These are phyloP conservation scores for slime mould (Dictyostelium discoideum) DNA, from an alignment of 78 protist genomes.

Conservation along the genomic window dicty_2.7 NC_007090.3:625501-626000, in stretches of 20 bases:
- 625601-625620: background rate
- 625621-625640: slow-evolving; percentile 60
- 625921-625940: background rate
- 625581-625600: background rate
- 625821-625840: slow-evolving; percentile 6
- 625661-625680: slow-evolving; percentile 6
- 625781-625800: slow-evolving; percentile 27
- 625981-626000: background rate
- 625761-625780: slow-evolving; percentile 57
- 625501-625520: background rate
- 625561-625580: background rate
- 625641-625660: slow-evolving; percentile 42
- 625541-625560: background rate
- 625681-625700: slow-evolving; percentile 39
- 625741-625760: slow-evolving; percentile 25
- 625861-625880: background rate
- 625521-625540: background rate
- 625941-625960: background rate
- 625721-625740: slow-evolving; percentile 26
- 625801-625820: background rate
- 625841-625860: slow-evolving; percentile 17
- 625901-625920: background rate
- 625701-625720: slow-evolving; percentile 72
- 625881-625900: background rate
- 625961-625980: background rate